Base-by-base conservation (phyloP, 202 grass and related monocot species). In the Setaria viridis region DNA sequence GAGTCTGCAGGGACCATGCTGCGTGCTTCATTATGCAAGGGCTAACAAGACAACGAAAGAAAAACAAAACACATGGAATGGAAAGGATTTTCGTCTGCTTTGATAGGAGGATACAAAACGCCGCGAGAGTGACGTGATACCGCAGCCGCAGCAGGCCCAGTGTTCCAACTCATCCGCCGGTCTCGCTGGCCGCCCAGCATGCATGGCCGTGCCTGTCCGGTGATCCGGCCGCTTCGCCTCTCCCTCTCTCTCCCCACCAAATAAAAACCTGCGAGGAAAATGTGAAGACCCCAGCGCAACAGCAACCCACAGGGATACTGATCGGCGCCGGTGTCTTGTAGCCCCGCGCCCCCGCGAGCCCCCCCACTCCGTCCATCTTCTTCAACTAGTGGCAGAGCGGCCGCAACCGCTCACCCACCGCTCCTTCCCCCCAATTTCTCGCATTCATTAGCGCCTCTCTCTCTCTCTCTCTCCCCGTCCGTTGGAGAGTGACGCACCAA, bases 361-460 rank as follows among this genome's bases (percentile, higher is more conserved):
- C 46, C 48, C 21, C 58, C 57, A 66, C 50, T 85, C 79, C 67
- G 83, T 68, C 79, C 42, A 32, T 84, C 30, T 81, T 85, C 78
- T 60, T 79, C 84, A 45, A 59, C 74, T 37, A 83, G 79, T 72
- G 70, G 57, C 72, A 76, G 53, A 32, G 50, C 84, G 25, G 72
- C 59, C 79, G 57, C 80, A 90, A 74, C 89, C 83, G 78, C 89
- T 81, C 86, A 89, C 86, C 74, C 74, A 83, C 84, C 79, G 19
- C 79, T 41, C 58, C 74, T 34, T 9, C 72, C 80, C 19, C 74
- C n/a, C 19, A 54, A 45, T 57, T 71, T 83, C 82, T 87, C 67
- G 79, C 59, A 19, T 59, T 82, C 88, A 71, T 29, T 5, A 20
- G 39, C 56, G 39, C 20, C 32, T 35, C 14, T 3, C 46, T 13